Evolutionary conservation across 306 rosid species (phyloP).

Genomic region (Castanea crenata): DNA sequence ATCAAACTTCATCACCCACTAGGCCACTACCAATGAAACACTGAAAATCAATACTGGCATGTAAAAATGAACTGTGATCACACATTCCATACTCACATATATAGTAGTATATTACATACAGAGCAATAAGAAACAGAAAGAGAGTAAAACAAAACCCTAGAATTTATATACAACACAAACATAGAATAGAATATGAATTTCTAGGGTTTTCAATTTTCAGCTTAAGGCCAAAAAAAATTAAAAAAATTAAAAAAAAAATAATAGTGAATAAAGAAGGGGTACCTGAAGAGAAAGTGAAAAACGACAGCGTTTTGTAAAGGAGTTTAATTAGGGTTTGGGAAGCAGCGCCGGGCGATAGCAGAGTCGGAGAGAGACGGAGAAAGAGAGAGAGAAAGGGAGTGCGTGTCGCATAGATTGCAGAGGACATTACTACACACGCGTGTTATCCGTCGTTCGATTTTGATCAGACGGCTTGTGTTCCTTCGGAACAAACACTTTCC

Average conservation of each 20-base stretch:
- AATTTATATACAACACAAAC: too few species aligned
- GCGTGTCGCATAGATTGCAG: slow-evolving; percentile 36
- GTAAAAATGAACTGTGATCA: neutral
- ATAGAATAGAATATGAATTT: too few species aligned
- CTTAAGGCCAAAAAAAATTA: too few species aligned
- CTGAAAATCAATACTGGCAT: neutral
- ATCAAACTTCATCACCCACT: neutral
- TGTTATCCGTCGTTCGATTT: slow-evolving; percentile 19
- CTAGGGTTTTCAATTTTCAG: neutral
- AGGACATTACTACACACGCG: slow-evolving; percentile 39
- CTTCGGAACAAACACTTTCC: neutral
- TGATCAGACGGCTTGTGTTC: slow-evolving; percentile 20
- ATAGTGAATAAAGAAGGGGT: neutral
- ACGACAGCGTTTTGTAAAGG: slow-evolving; percentile 15
- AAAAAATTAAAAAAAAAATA: neutral
- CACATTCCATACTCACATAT: neutral
- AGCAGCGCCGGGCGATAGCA: slow-evolving; percentile 28
- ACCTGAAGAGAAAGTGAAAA: neutral
- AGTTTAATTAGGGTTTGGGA: slow-evolving; percentile 20
- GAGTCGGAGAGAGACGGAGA: slow-evolving; percentile 26
- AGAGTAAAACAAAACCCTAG: neutral
- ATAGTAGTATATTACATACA: neutral
- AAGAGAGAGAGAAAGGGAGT: slow-evolving; percentile 27
- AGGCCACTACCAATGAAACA: neutral
- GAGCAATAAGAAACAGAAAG: neutral